These are phyloP conservation scores for Beauveria sp. DNA, from an alignment of 2,329 filamentous ascomycete species.

Conservation along the genomic window DNA sequence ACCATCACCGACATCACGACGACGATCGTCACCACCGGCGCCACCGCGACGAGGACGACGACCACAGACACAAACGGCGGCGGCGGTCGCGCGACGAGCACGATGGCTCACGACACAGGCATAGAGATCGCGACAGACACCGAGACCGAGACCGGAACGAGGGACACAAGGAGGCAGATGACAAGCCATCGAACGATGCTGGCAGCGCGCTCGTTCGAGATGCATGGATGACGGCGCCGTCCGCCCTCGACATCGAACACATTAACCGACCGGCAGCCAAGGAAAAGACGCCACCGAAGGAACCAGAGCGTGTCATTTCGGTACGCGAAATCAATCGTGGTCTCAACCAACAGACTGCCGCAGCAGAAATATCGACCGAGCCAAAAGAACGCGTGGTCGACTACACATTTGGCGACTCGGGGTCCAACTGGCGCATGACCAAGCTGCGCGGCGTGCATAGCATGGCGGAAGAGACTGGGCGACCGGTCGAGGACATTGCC, in stretches of 20 bases:
- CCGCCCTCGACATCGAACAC: slow-evolving; percentile 77
- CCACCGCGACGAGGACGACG: slow-evolving; percentile 30
- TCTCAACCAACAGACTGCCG: slow-evolving; percentile 33
- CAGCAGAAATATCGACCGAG: slow-evolving; percentile 15
- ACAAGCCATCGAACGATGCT: slow-evolving; percentile 37
- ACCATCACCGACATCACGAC: slow-evolving; percentile 22
- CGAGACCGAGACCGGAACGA: slow-evolving; percentile 18
- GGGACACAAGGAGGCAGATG: slow-evolving; percentile 32
- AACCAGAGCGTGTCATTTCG: slow-evolving; percentile 65
- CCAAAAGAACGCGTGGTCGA: slow-evolving; percentile 51
- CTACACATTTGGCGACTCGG: slow-evolving; percentile 83
- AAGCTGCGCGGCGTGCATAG: slow-evolving; percentile 82
- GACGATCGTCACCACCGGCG: slow-evolving; percentile 28
- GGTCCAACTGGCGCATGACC: slow-evolving; percentile 93
- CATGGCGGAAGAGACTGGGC: slow-evolving; percentile 64
- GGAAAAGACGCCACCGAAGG: slow-evolving; percentile 42
- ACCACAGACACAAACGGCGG: slow-evolving; percentile 24
- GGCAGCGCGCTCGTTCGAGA: slow-evolving; percentile 47
- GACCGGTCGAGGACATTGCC: slow-evolving; percentile 73
- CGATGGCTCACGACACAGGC: slow-evolving; percentile 55
- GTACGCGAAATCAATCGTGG: slow-evolving; percentile 72
- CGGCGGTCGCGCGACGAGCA: slow-evolving; percentile 36
- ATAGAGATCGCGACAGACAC: slow-evolving; percentile 23
- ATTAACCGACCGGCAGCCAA: slow-evolving; percentile 53
- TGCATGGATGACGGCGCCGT: slow-evolving; percentile 90